Base-by-base conservation (phyloP, 768 basidiomycete genomes). In the Kondoa malvinella region DNA sequence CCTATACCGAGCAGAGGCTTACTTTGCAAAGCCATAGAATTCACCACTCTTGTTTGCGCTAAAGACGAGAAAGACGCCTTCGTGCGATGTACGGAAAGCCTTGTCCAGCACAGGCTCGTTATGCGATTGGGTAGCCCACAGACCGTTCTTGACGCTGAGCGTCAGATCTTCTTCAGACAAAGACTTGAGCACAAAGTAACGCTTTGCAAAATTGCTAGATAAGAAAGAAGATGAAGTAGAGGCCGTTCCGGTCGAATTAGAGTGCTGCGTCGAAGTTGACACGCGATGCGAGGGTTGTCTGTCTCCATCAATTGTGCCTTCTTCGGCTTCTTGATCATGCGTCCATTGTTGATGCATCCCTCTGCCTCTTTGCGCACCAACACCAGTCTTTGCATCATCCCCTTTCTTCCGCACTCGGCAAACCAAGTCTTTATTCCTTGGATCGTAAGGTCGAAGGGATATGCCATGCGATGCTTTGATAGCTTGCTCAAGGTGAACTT, bases 21-120 rank as follows among this genome's bases (percentile, higher is more conserved):
- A 78, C 80, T 69, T 77, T n/a, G 72, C 66, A 76, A 78, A 90
- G 26, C 92, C 92, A 73, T 87, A 95, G 75, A 95, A 97, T 76
- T 90, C 89, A 34, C 94, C 91, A 67, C 87, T 87, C 76, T 87
- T 89, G 78, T 96, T 96, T 21, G 88, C 94, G 34, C 91, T 83
- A 73, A 96, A 96, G 67, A 97, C 85, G 57, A 96, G 81, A 73
- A 81, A 87, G 2, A 96, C 92, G n/a, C 67, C 67, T 29, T 92
- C 88, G 71, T 83, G 82, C 70, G 87, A 86, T 1, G 90, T 95
- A n/a, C 92, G 85, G 76, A 81, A 97, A 0, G 94, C 92, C 76
- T 89, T 89, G 71, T 96, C 91, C 17, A 95, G 80, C 61, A 94
- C 84, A 8, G 83, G 84, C 77, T 74, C 73, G 66, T 75, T 74